A percentile compares a stretch with the other conserved stretches of the same genome.
phyloP scores from a whole-genome alignment of 2,329 filamentous ascomycete species.

The Xylaria sp. region DNA sequence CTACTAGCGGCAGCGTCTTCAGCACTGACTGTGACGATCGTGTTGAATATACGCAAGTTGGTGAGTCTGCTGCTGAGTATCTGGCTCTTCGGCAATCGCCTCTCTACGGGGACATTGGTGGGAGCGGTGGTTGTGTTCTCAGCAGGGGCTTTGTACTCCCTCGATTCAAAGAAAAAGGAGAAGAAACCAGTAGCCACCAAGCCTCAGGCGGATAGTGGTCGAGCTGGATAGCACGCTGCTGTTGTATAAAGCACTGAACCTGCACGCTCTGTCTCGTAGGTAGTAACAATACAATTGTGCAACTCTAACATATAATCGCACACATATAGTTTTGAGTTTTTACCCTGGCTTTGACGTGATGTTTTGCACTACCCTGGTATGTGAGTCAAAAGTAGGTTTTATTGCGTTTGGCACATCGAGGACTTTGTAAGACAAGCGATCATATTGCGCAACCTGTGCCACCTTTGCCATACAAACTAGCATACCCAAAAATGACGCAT shows the following conservation, averaged over 20 bases:
- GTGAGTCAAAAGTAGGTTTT: not conserved
- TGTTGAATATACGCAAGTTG: slow-evolving; percentile 93
- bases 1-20: slow-evolving; percentile 89
- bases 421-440: not conserved
- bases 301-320: not conserved
- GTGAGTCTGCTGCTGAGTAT: slow-evolving; percentile 92
- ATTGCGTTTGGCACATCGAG: not conserved
- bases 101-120: slow-evolving; percentile 79
- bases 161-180: slow-evolving; percentile 66
- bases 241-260: slow-evolving; percentile 4
- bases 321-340: not conserved
- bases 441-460: not conserved
- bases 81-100: slow-evolving; percentile 88
- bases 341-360: not conserved
- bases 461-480: too few species aligned
- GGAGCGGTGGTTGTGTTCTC: slow-evolving; percentile 90
- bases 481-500: not conserved
- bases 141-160: slow-evolving; percentile 89
- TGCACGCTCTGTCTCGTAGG: slow-evolving; percentile 9
- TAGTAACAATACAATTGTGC: slow-evolving; percentile 23
- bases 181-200: slow-evolving; percentile 29
- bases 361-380: not conserved
- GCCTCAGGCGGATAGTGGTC: slow-evolving; percentile 27
- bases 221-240: slow-evolving; percentile 24
- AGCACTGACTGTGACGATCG: slow-evolving; percentile 94